These are phyloP conservation scores for Penicillium salamii DNA, from an alignment of 495 filamentous ascomycete species.

Conservation along the genomic window DNA sequence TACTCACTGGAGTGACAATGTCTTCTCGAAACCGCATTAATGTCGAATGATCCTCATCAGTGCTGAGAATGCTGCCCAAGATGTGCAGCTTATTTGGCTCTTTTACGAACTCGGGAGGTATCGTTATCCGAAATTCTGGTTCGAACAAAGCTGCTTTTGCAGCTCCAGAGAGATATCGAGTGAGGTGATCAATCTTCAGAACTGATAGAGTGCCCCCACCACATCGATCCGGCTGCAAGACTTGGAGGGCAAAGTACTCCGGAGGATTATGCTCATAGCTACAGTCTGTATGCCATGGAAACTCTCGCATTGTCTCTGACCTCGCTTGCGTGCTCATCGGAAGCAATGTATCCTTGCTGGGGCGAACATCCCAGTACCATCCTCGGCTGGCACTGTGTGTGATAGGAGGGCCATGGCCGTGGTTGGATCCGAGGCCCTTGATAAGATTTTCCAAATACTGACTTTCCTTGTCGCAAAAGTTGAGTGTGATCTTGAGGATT, in stretches of 20 bases:
- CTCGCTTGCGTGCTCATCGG: conserved; percentile 25
- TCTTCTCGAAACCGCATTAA: conserved; percentile 32
- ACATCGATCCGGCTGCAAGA: conserved; percentile 31
- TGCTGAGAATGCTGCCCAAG: conserved; percentile 19
- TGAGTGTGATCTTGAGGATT: no score
- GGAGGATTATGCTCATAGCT: conserved; percentile 37
- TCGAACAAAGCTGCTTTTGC: conserved; percentile 15
- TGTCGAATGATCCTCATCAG: neutral
- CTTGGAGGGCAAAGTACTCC: conserved; percentile 38
- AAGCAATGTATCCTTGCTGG: conserved; percentile 8
- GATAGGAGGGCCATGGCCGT: conserved; percentile 30
- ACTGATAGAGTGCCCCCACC: conserved; percentile 38
- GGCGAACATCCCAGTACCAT: conserved; percentile 38
- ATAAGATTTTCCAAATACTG: no score
- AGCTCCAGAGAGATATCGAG: conserved; percentile 19
- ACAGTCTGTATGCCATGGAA: conserved; percentile 45
- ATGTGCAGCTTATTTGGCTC: conserved; percentile 13
- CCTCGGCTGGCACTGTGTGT: conserved; percentile 32
- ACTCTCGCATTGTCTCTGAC: conserved; percentile 34
- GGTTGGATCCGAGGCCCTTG: no score
- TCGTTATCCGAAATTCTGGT: conserved; percentile 24
- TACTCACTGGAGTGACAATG: conserved; percentile 22
- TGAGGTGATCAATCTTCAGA: conserved; percentile 22
- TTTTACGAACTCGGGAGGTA: conserved; percentile 37
- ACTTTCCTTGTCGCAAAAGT: no score